Conservation (phyloP, 768 basidiomycete genomes). For the Pulveroboletus sp. region DNA sequence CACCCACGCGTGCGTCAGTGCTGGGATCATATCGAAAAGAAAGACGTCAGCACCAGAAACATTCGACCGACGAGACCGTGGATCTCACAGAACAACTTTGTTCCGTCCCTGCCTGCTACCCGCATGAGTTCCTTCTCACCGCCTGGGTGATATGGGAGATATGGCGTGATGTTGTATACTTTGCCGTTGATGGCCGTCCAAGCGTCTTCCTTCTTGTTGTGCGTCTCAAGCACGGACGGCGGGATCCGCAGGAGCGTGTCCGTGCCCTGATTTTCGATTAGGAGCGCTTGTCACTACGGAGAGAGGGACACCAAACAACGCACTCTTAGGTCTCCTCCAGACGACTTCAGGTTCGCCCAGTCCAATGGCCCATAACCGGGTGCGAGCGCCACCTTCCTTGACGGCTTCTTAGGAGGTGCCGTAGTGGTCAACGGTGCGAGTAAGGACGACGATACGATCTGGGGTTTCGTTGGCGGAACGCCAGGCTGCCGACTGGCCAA, state of each 20-base stretch:
- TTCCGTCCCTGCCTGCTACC: conserved; percentile 91
- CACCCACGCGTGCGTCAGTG: conserved; percentile 92
- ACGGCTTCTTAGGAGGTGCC: conserved; percentile 50
- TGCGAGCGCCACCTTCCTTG: conserved; percentile 81
- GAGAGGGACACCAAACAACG: conserved; percentile 15
- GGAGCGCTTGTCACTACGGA: neutral
- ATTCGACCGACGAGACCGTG: neutral
- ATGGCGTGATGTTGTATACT: conserved; percentile 95
- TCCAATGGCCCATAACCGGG: conserved; percentile 91
- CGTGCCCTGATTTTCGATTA: conserved; percentile 51
- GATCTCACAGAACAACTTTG: conserved; percentile 82
- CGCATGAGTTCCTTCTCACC: conserved; percentile 94
- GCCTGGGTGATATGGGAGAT: conserved; percentile 88
- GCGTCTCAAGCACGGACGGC: conserved; percentile 70
- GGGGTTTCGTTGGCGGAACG: conserved; percentile 19
- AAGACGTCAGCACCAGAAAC: neutral
- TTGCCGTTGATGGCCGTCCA: conserved; percentile 92
- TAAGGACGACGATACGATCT: conserved; percentile 38
- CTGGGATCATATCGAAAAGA: conserved; percentile 36
- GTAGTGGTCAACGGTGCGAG: conserved; percentile 61
- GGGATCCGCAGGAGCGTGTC: conserved; percentile 65
- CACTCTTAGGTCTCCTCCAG: conserved; percentile 76
- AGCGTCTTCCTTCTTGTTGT: conserved; percentile 81
- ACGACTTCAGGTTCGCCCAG: conserved; percentile 86
- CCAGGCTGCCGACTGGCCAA: conserved; percentile 35